Percentiles rank a stretch among this genome's conserved stretches.
phyloP scores from a whole-genome alignment of 176 grass and related monocot species.

The Carex kokanica region DNA sequence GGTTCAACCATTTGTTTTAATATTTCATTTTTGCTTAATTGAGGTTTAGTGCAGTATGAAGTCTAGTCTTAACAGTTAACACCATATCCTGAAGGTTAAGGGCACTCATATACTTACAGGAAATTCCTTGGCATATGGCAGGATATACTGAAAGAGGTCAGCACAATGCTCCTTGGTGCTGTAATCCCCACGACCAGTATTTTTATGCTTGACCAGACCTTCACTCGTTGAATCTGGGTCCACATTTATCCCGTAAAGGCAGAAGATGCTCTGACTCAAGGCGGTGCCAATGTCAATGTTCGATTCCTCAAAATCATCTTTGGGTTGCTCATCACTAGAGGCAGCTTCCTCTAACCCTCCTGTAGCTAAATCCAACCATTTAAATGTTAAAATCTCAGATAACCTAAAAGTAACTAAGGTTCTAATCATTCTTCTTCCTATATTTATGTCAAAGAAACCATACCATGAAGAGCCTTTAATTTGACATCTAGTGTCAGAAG shows the following conservation, averaged over 20 bases:
- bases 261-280: slow-evolving; percentile 86
- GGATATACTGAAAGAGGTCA: slow-evolving; percentile 92
- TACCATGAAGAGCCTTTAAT: slow-evolving; percentile 50
- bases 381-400: slow-evolving; percentile 21
- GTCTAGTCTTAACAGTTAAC: neutral
- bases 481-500: slow-evolving; percentile 60
- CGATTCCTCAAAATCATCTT: slow-evolving; percentile 49
- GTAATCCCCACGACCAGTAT: slow-evolving; percentile 78
- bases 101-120: slow-evolving; percentile 49
- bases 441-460: neutral
- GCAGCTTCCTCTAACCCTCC: slow-evolving; percentile 54
- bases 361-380: slow-evolving; percentile 33
- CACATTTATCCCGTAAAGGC: slow-evolving; percentile 91
- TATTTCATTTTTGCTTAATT: neutral
- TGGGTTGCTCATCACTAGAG: slow-evolving; percentile 42
- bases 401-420: neutral
- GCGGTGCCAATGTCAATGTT: slow-evolving; percentile 69
- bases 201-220: slow-evolving; percentile 72
- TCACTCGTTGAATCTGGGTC: slow-evolving; percentile 79
- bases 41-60: too few relatives aligned
- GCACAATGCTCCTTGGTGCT: slow-evolving; percentile 95
- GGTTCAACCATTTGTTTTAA: neutral
- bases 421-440: neutral
- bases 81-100: neutral
- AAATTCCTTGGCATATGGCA: slow-evolving; percentile 79